phyloP scores from a whole-genome alignment of 2,329 filamentous ascomycete species.

The Nannizziopsis arthrosporioides region DNA sequence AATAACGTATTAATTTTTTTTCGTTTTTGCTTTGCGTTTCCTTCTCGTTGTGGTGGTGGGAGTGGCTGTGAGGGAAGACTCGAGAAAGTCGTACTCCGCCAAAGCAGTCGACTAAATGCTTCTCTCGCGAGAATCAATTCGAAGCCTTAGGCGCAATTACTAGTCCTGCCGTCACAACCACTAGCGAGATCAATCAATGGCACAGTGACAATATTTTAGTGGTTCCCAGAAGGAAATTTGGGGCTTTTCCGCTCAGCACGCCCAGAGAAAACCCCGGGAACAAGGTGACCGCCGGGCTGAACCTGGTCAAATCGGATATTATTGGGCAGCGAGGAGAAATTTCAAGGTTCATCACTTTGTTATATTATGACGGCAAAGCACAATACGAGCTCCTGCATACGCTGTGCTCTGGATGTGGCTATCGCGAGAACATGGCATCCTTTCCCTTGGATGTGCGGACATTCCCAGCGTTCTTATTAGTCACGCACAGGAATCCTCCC shows the following conservation, averaged over 20 bases:
- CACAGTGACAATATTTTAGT: background rate
- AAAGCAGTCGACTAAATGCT: too few relatives aligned
- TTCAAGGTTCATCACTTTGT: conserved; percentile 2
- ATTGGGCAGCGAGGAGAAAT: conserved; percentile 3
- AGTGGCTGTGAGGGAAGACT: too few relatives aligned
- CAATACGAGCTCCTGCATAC: conserved; percentile 9
- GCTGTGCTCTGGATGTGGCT: background rate
- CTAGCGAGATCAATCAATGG: background rate
- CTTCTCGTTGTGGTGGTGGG: conserved; percentile 3
- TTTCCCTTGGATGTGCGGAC: conserved; percentile 3
- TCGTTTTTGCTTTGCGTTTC: background rate
- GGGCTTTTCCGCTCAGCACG: conserved; percentile 1
- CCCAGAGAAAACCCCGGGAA: conserved; percentile 1
- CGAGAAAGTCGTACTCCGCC: too few relatives aligned
- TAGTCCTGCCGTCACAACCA: background rate
- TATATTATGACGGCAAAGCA: conserved; percentile 1
- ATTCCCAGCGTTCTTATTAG: background rate
- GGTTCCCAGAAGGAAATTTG: conserved; percentile 4
- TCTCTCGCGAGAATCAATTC: too few relatives aligned
- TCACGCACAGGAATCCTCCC: too few relatives aligned
- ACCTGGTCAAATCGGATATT: conserved; percentile 5
- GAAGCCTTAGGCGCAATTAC: too few relatives aligned
- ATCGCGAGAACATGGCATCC: conserved; percentile 1
- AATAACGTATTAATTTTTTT: background rate
- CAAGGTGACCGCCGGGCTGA: conserved; percentile 6